Base-by-base conservation (phyloP, 768 basidiomycete species). In the Thelephora aurantiotincta region DNA sequence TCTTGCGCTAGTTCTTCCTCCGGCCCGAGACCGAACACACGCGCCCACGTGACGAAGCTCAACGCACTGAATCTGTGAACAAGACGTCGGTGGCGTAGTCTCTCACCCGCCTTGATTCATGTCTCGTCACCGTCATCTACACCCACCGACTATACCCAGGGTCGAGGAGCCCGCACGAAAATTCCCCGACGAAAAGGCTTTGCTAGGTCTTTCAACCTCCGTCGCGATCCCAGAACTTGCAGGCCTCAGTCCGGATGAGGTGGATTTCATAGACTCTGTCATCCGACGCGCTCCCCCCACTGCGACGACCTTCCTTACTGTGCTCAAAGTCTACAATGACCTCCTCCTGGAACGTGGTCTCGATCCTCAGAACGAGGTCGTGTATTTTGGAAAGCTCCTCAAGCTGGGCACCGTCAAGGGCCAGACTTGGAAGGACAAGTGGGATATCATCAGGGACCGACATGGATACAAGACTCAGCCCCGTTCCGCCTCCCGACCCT, bases 251-350 rank as follows among this genome's bases (percentile, higher is more conserved):
- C 48, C 55, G 5, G 58, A 59, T 41, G 83, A 91, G 56, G 68
- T 89, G 51, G 70, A 76, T 42, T 72, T 91, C 53, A 68, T 92
- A 41, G 82, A 90, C 52, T 74, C 76, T 19, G 82, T 92, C 11
- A 76, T 92, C 22, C 58, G 66, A 49, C 77, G 80, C 46, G 85
- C 82, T 37, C 72, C 80, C 5, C 66, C 75, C 6, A 65, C 70
- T 7, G 81, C 85, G 13, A 82, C 82, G 3, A 82, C 82, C 0
- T 90, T 90, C 57, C 68, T 86, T 35, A 73, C 76, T 4, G 74
- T 89, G n/a, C 80, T 88, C 69, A 87, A 84, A 58, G 82, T 87
- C 0, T 91, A 92, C 63, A 85, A 80, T 56, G 79, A 84, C 48
- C 74, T 89, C 18, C 65, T 91, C 19, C 72, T 74, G 49, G 81